These are phyloP conservation scores for Polychaeton citri DNA, from an alignment of 2,329 filamentous ascomycete genomes.

Conservation along the genomic window DNA sequence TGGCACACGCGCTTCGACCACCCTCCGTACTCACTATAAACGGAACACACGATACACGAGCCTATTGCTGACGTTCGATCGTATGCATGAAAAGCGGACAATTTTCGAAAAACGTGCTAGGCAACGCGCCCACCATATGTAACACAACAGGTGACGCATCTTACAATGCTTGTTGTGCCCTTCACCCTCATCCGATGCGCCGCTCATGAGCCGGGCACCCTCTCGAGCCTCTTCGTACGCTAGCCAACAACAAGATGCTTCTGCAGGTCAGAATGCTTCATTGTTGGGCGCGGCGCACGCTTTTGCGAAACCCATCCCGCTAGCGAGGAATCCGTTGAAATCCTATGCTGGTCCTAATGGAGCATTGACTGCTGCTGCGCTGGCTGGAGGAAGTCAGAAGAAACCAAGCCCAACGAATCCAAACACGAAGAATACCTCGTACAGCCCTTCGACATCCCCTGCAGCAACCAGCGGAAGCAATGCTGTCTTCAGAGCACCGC, in stretches of 20 bases:
- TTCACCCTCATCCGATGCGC: not conserved
- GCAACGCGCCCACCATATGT: no score
- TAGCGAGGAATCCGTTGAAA: slow-evolving; percentile 4
- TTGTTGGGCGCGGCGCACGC: slow-evolving; percentile 36
- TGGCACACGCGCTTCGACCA: no score
- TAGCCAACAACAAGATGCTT: slow-evolving; percentile 9
- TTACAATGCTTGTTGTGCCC: not conserved
- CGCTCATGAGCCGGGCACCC: slow-evolving; percentile 3
- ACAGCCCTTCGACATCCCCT: no score
- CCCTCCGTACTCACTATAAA: no score
- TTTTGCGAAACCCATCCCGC: slow-evolving; percentile 29
- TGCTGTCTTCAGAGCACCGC: slow-evolving; percentile 2
- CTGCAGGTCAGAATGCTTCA: slow-evolving; percentile 26
- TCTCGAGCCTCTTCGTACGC: slow-evolving; percentile 12
- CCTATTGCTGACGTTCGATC: no score
- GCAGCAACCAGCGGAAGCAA: not conserved
- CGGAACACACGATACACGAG: no score
- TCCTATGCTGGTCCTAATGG: slow-evolving; percentile 6
- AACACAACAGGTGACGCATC: no score
- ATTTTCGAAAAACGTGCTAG: no score
- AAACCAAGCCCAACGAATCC: slow-evolving; percentile 5
- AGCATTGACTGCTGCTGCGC: slow-evolving; percentile 24
- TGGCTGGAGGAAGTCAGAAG: slow-evolving; percentile 17
- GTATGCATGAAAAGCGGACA: no score
- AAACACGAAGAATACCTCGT: not conserved